Percentiles rank a stretch among this genome's conserved stretches.
Evolutionary conservation across 1,284 basidiomycete species (phyloP).

Genomic region (Earliella scabrosa): DNA sequence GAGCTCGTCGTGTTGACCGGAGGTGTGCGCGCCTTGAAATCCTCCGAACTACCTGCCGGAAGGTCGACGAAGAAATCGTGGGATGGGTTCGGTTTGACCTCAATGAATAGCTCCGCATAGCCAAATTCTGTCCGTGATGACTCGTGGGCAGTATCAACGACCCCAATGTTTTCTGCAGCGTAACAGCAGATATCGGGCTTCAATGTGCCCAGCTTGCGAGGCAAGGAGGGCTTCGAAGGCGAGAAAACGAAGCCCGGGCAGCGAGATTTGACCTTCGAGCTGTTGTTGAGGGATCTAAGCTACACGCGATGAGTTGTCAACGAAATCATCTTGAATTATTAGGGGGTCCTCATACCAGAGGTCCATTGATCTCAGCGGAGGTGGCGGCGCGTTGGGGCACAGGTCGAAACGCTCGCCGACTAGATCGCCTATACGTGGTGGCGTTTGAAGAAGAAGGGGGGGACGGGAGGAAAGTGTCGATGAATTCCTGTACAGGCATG

Average conservation of each 20-base stretch:
- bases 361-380: background rate
- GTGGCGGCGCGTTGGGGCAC: background rate
- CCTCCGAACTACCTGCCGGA: too few relatives aligned
- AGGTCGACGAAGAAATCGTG: constrained; percentile 4
- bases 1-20: background rate
- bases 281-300: background rate
- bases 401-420: background rate
- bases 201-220: constrained; percentile 2
- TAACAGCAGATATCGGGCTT: constrained; percentile 14
- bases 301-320: background rate
- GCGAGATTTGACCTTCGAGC: background rate
- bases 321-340: too few relatives aligned
- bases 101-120: constrained; percentile 13
- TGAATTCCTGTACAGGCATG: constrained; percentile 1
- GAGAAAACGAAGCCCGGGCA: constrained; percentile 9
- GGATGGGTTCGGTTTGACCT: constrained; percentile 1
- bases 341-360: background rate
- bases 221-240: background rate
- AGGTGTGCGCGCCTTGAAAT: too few relatives aligned
- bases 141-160: background rate
- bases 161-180: background rate
- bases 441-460: background rate
- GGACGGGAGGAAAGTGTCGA: background rate
- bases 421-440: background rate
- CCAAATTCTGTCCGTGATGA: constrained; percentile 9